Conservation (phyloP, 495 filamentous ascomycete genomes). For the Trichoderma asperelloides region DNA sequence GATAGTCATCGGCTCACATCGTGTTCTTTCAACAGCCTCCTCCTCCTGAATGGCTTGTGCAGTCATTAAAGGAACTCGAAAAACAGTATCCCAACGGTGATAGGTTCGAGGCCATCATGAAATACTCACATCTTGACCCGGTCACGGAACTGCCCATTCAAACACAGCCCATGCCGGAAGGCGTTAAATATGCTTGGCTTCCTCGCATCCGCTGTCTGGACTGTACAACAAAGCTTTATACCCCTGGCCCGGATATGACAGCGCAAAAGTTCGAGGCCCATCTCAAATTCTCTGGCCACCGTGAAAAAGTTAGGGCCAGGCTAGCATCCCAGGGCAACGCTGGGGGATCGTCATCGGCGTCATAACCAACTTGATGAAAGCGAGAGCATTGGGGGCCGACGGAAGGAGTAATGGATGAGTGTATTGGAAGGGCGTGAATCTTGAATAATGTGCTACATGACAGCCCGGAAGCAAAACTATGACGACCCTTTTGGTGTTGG, state of each 20-base stretch:
- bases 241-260: conserved; percentile 70
- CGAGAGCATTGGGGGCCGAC: not conserved
- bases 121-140: conserved; percentile 65
- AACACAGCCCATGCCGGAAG: conserved; percentile 36
- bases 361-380: not conserved
- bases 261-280: conserved; percentile 88
- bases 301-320: conserved; percentile 51
- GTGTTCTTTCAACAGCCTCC: conserved; percentile 47
- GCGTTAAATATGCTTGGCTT: conserved; percentile 63
- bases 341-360: not conserved
- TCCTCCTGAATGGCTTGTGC: conserved; percentile 69
- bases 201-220: conserved; percentile 84
- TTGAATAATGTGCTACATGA: not conserved
- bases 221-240: conserved; percentile 90
- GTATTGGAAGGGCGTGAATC: not conserved
- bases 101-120: conserved; percentile 79
- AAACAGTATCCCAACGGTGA: conserved; percentile 58
- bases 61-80: conserved; percentile 54
- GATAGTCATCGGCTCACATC: conserved; percentile 5
- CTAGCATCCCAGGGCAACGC: conserved; percentile 8
- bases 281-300: conserved; percentile 70
- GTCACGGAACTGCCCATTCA: conserved; percentile 49
- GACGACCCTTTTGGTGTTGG: not conserved
- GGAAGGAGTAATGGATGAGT: not conserved
- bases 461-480: not conserved